Percentiles rank a stretch among this genome's conserved stretches.
Conservation (phyloP, 2,329 filamentous ascomycete species). For the Neoarthrinium moseri region DNA sequence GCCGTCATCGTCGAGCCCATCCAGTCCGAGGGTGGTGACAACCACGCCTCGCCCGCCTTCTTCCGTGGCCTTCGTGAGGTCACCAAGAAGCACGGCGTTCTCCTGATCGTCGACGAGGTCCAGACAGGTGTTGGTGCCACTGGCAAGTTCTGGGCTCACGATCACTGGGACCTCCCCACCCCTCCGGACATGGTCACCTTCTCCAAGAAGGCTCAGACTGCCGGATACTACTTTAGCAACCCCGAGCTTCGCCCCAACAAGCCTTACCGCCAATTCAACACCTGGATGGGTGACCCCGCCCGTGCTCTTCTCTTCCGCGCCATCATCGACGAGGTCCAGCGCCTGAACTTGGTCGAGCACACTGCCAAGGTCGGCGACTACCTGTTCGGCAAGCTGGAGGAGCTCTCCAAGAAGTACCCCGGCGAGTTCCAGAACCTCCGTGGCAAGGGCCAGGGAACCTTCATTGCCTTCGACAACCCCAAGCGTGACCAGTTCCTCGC, state of each 20-base stretch:
- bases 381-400: conserved; percentile 68
- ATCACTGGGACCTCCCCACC: conserved; percentile 80
- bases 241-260: conserved; percentile 80
- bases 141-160: conserved; percentile 94
- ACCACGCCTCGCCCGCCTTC: conserved; percentile 85
- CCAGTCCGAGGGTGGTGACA: conserved; percentile 92
- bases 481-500: conserved; percentile 75
- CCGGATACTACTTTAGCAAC: conserved; percentile 89
- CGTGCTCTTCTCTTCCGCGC: conserved; percentile 82
- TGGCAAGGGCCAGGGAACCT: conserved; percentile 85
- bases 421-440: conserved; percentile 78
- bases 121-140: conserved; percentile 92
- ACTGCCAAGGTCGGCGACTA: conserved; percentile 79
- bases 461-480: conserved; percentile 88
- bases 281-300: conserved; percentile 92
- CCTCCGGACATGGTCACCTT: conserved; percentile 95
- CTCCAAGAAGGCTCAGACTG: conserved; percentile 92
- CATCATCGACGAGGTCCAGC: conserved; percentile 79
- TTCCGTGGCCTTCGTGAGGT: conserved; percentile 81
- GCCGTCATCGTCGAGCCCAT: conserved; percentile 87
- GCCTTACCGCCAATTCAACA: conserved; percentile 96
- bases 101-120: conserved; percentile 91
- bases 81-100: conserved; percentile 73
- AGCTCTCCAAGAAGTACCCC: conserved; percentile 69
- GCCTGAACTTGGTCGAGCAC: conserved; percentile 73